Evolutionary conservation across 2,329 filamentous ascomycete genomes (phyloP).

Genomic region (Penicillium vulpinum): DNA sequence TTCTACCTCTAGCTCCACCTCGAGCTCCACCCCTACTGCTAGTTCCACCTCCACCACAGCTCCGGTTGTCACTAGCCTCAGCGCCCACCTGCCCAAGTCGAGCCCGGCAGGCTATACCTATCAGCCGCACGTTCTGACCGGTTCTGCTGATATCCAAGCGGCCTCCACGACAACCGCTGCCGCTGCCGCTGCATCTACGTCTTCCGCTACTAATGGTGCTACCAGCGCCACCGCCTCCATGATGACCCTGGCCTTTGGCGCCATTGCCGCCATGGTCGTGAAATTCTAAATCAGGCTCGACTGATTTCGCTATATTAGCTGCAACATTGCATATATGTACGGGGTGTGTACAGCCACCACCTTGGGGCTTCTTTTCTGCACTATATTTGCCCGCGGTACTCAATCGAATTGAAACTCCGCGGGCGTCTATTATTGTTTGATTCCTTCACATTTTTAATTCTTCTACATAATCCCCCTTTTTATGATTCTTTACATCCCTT

Average conservation of each 20-base stretch:
- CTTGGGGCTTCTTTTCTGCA: slow-evolving; percentile 2
- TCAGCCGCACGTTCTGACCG: slow-evolving; percentile 31
- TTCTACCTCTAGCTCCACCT: slow-evolving; percentile 8
- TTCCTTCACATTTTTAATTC: slow-evolving; percentile 14
- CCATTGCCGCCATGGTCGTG: slow-evolving; percentile 27
- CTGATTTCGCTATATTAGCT: neutral
- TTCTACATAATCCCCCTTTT: slow-evolving; percentile 22
- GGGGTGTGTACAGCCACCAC: slow-evolving; percentile 7
- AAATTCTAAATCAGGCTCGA: slow-evolving; percentile 20
- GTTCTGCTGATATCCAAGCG: slow-evolving; percentile 18
- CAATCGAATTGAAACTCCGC: slow-evolving; percentile 5
- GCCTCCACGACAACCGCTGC: slow-evolving; percentile 12
- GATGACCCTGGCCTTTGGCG: slow-evolving; percentile 24
- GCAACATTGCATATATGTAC: slow-evolving; percentile 6
- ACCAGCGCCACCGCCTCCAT: slow-evolving; percentile 25
- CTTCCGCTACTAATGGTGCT: slow-evolving; percentile 17
- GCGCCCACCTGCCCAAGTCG: slow-evolving; percentile 20
- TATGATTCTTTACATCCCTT: slow-evolving; percentile 14
- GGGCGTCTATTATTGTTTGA: slow-evolving; percentile 13
- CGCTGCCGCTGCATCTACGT: slow-evolving; percentile 12
- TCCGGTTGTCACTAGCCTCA: slow-evolving; percentile 12
- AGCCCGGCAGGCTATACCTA: slow-evolving; percentile 31
- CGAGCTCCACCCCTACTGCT: slow-evolving; percentile 3
- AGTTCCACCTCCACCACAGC: slow-evolving; percentile 16
- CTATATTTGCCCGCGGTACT: neutral